phyloP scores from a whole-genome alignment of 2,329 filamentous ascomycete genomes.

The Canariomyces notabilis region DNA sequence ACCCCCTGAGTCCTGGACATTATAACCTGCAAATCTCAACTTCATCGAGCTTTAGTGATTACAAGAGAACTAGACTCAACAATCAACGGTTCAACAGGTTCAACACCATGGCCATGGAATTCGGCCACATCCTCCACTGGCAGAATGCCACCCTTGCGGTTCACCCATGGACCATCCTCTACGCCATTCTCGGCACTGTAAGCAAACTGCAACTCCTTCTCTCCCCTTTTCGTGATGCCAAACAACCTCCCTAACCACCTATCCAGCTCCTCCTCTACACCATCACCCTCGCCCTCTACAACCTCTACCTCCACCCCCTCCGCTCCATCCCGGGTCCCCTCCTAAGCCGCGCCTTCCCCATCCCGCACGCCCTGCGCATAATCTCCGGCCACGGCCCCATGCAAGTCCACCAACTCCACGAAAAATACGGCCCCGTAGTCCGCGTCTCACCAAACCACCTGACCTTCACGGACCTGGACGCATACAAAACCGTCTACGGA shows the following conservation, averaged over 20 bases:
- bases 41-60: too few species aligned
- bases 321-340: conserved; percentile 24
- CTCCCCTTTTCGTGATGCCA: not conserved
- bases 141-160: too few species aligned
- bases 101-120: not conserved
- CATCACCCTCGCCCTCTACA: conserved; percentile 17
- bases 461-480: conserved; percentile 31
- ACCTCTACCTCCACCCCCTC: conserved; percentile 26
- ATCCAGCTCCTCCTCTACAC: not conserved
- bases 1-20: too few species aligned
- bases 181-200: not conserved
- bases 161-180: not conserved
- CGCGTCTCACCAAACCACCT: conserved; percentile 39
- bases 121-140: not conserved
- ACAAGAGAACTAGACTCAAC: too few species aligned
- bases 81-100: not conserved
- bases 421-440: conserved; percentile 37
- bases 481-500: conserved; percentile 33
- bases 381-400: conserved; percentile 74
- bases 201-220: not conserved
- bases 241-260: not conserved
- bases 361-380: conserved; percentile 58
- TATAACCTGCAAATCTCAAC: too few species aligned
- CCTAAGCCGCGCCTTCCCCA: conserved; percentile 17
- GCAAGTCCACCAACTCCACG: conserved; percentile 26